phyloP scores from a whole-genome alignment of 2,329 filamentous ascomycete species.

The Fusarium sp. region DNA sequence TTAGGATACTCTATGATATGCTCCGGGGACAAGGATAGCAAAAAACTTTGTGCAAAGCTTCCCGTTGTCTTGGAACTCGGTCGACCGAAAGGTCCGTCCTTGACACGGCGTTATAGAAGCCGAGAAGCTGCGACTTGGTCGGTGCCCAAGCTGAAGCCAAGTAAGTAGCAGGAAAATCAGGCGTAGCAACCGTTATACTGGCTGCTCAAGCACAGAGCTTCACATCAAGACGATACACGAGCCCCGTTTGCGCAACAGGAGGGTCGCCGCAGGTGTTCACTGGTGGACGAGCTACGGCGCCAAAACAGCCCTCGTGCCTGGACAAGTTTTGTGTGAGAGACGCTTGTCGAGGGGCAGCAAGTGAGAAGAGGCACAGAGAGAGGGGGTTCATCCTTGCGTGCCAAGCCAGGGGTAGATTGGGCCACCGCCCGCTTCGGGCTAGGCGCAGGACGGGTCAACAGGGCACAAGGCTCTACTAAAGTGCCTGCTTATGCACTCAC shows the following conservation, averaged over 20 bases:
- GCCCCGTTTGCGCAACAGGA: constrained; percentile 20
- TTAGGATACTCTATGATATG: constrained; percentile 5
- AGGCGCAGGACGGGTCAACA: constrained; percentile 32
- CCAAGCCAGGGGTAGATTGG: constrained; percentile 47
- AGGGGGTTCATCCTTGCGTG: constrained; percentile 27
- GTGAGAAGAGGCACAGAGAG: constrained; percentile 15
- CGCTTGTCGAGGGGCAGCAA: constrained; percentile 29
- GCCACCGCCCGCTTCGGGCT: constrained; percentile 32
- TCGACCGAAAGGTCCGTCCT: constrained; percentile 27
- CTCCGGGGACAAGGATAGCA: constrained; percentile 12
- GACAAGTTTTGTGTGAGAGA: constrained; percentile 22
- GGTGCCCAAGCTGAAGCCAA: constrained; percentile 37
- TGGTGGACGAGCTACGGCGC: constrained; percentile 27
- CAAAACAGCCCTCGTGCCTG: constrained; percentile 38
- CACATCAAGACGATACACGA: constrained; percentile 36
- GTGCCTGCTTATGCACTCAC: constrained; percentile 45
- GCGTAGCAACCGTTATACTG: constrained; percentile 15
- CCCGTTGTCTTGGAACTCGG: constrained; percentile 31
- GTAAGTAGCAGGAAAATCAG: background rate
- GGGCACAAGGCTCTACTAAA: constrained; percentile 43
- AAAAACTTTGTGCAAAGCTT: constrained; percentile 19
- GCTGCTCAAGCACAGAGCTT: constrained; percentile 21
- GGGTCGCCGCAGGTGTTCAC: constrained; percentile 32
- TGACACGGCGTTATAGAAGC: constrained; percentile 10
- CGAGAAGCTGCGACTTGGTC: constrained; percentile 28